Base-by-base conservation (phyloP, 352 stramenopile genomes). In the Phytopythium sindhum region DNA sequence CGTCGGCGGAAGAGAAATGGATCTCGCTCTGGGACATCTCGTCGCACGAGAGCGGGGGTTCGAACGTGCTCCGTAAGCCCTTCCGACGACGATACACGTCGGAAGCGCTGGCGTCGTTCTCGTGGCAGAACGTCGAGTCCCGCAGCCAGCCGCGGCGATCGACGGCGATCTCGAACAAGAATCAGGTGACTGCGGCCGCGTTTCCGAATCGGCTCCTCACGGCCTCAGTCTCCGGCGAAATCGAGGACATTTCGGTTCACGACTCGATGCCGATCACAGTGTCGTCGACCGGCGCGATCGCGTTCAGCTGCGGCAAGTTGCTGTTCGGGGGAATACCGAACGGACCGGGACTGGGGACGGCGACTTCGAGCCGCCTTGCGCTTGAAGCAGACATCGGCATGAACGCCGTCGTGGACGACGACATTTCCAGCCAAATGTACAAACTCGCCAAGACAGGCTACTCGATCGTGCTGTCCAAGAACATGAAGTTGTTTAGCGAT, bases 211-310 rank as follows among this genome's bases (percentile, higher is more conserved):
- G 85, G 26, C 59, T 96, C 28, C 65, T 96, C 7, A 91, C 77
- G 0, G 84, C 86, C 0, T 93, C 84, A 10, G 29, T 90, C 17
- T 80, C 73, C 19, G 87, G 86, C 5, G 87, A 90, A 26, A 73
- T 95, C n/a, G 87, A 91, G 62, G 86, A 95, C 58, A 88, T 96
- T 44, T 94, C 89, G 12, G 77, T 95, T 24, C 89, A 96, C 60
- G 86, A 96, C 68, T 88, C 83, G 33, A 88, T 96, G 80, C 89
- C 89, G 0, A 70, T 96, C 10, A 82, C 87, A 0, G 61, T 96
- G 24, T 95, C 89, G 31, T 80, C 89, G 26, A 75, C 78, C 24
- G 83, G 81, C n/a, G 68, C 69, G 0, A 50, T 96, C 10, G 76
- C 81, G 15, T 96, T 96, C 57, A 87, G 86, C 26, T 93, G 83